Percentiles rank a stretch among this genome's conserved stretches.
These are phyloP conservation scores for Fusarium humuli DNA, from an alignment of 2,329 filamentous ascomycete species.

Conservation along the genomic window DNA sequence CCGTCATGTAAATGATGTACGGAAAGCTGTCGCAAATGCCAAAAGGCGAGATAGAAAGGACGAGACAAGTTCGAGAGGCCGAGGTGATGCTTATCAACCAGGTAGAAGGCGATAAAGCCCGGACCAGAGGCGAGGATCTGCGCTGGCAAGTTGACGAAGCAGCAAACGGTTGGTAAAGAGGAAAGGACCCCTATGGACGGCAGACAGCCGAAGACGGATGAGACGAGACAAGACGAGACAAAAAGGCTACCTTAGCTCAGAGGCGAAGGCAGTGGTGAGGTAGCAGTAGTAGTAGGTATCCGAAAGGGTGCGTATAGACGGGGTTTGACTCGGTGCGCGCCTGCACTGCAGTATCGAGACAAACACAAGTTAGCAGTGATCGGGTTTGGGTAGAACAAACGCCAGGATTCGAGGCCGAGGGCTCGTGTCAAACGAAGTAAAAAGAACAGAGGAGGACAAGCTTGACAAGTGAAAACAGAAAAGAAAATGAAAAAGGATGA, in stretches of 20 bases:
- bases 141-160: constrained; percentile 29
- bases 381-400: constrained; percentile 23
- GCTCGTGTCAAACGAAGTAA: constrained; percentile 15
- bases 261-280: constrained; percentile 43
- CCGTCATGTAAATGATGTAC: constrained; percentile 56
- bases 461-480: constrained; percentile 18
- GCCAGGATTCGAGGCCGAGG: constrained; percentile 12
- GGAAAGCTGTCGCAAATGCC: constrained; percentile 26
- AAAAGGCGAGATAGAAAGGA: constrained; percentile 15
- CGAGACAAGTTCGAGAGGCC: constrained; percentile 14
- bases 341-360: constrained; percentile 41
- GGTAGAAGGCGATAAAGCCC: constrained; percentile 22
- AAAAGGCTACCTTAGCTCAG: constrained; percentile 26
- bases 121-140: constrained; percentile 20
- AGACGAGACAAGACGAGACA: constrained; percentile 15
- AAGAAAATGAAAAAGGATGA: constrained; percentile 20
- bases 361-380: constrained; percentile 40
- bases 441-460: constrained; percentile 20
- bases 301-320: constrained; percentile 46
- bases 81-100: constrained; percentile 28
- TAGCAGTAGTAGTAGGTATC: constrained; percentile 48
- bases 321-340: constrained; percentile 39
- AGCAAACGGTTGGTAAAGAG: constrained; percentile 45
- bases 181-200: constrained; percentile 32
- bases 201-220: constrained; percentile 35